Base-by-base conservation (phyloP, 1,139 yeast genomes). In the Geotrichum bryndzae region DNA sequence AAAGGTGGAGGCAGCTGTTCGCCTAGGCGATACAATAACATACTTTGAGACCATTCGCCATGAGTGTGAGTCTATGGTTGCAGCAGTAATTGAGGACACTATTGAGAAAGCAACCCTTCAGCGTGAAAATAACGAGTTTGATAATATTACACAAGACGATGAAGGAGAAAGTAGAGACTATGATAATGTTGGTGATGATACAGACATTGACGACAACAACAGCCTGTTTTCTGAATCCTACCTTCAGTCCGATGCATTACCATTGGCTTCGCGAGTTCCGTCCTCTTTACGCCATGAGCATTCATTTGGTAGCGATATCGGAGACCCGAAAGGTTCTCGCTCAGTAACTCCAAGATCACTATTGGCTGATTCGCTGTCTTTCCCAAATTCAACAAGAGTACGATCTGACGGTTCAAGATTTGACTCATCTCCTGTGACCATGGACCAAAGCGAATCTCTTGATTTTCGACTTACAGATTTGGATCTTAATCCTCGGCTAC, bases 11-110 rank as follows among this genome's bases (percentile, higher is more conserved):
- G 82, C 90, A 0, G 80, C 91, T n/a, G 78, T 85, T 23, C 79
- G 98, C 67, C 79, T 90, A 66, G 87, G 90, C 33, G 88, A 94
- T 63, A 84, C 92, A 2, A 77, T 90, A 62, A 85, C 87, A 63
- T 91, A 88, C 70, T 84, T 90, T n/a, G 88, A 88, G 66, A 86
- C 86, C 68, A 84, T 94, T 56, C 88, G 90, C 65, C 82, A 81
- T 55, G 97, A 94, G 72, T 90, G 92, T 8, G 96, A 92, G 70
- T 79, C 75, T 23, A 78, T 86, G 69, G 96, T 92, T 1, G 76
- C 89, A 51, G 76, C 79, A 53, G 80, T 89, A 0, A 90, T 94
- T 2, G 79, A 82, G 27, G 84, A 84, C 53, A 87, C 96, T 0
- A 82, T 90, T 13, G 74, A 76, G 31, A 82, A 75, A 69, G 84